Base-by-base conservation (phyloP, 768 basidiomycete genomes). In the Leccinum subgranulosum region DNA sequence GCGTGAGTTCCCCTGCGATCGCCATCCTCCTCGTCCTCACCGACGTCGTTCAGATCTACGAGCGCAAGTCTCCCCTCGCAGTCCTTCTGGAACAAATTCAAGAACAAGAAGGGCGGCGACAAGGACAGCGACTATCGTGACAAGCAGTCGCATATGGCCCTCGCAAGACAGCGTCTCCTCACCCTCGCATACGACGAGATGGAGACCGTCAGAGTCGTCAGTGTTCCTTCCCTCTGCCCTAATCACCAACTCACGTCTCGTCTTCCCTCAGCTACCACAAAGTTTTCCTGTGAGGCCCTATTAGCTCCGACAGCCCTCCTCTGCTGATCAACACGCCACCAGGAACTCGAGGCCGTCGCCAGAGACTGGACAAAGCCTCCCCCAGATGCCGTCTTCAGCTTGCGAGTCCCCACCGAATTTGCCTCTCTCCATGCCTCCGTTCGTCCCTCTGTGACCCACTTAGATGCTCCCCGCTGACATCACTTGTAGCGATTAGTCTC, bases 281-380 rank as follows among this genome's bases (percentile, higher is more conserved):
- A 81, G 78, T 45, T 92, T 80, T 69, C 73, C 69, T 49, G 91
- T 92, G 65, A 58, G 87, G 14, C 23, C 69, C 47, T 15, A 31
- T 1, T 31, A 39, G 19, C 33, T 9, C 12, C 28, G 8, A 6
- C 9, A 21, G 2, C n/a, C 29, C 34, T 46, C 47, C 33, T 19
- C 14, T 31, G 43, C 57, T 56, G 21, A 55, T 39, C 48, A 54
- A 54, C 41, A 67, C 28, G 7, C 23, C 59, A 48, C 15, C 55
- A 94, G 92, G 92, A 94, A 73, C 83, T 92, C 23, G 89, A 91
- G 63, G 82, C 80, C 27, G 80, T 88, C 49, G 92, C 90, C 11
- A 79, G 88, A 67, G 89, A 92, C 56, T 94, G 92, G 92, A 84
- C 86, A 25, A 92, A 90, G 65, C 90, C 91, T 12, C 90, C 92